A percentile compares a stretch with the other conserved stretches of the same genome.
Evolutionary conservation across 1,139 yeast species (phyloP).

Genomic region (Zygosaccharomyces pseudobailii): DNA sequence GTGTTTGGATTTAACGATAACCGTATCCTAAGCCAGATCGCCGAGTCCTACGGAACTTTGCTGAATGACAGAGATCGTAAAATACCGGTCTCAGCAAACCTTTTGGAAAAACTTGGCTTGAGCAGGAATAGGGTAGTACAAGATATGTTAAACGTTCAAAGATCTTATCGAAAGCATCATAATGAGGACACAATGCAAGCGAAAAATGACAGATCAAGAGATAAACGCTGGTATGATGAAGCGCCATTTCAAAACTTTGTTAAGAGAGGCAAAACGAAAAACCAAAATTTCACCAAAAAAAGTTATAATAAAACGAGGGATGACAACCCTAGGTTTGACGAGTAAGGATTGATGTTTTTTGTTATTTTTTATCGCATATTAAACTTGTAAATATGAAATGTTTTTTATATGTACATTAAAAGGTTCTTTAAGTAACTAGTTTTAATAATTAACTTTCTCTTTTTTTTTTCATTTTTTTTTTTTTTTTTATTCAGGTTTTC

Average conservation of each 20-base stretch:
- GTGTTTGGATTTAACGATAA: constrained; percentile 22
- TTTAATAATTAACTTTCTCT: not conserved
- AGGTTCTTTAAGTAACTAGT: not conserved
- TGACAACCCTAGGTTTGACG: constrained; percentile 11
- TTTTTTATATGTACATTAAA: not conserved
- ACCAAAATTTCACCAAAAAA: constrained; percentile 7
- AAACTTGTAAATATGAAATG: not conserved
- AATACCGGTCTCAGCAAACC: constrained; percentile 17
- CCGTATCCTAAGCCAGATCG: constrained; percentile 20
- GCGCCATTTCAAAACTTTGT: constrained; percentile 1
- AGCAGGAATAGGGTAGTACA: constrained; percentile 16
- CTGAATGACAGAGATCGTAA: constrained; percentile 21
- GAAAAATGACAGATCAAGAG: not conserved
- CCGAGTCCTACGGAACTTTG: constrained; percentile 25
- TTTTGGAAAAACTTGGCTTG: constrained; percentile 20
- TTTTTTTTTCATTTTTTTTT: not conserved
- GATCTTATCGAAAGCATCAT: not conserved
- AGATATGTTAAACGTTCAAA: constrained; percentile 19
- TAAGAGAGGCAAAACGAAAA: not conserved
- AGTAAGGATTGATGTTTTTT: constrained; percentile 6
- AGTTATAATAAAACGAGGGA: constrained; percentile 9
- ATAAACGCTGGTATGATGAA: constrained; percentile 4
- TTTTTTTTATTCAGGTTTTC: not conserved
- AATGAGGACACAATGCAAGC: not conserved
- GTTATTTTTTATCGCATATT: constrained; percentile 2